phyloP scores from a whole-genome alignment of 176 grass and related monocot genomes.

The Dactylis glomerata region DNA sequence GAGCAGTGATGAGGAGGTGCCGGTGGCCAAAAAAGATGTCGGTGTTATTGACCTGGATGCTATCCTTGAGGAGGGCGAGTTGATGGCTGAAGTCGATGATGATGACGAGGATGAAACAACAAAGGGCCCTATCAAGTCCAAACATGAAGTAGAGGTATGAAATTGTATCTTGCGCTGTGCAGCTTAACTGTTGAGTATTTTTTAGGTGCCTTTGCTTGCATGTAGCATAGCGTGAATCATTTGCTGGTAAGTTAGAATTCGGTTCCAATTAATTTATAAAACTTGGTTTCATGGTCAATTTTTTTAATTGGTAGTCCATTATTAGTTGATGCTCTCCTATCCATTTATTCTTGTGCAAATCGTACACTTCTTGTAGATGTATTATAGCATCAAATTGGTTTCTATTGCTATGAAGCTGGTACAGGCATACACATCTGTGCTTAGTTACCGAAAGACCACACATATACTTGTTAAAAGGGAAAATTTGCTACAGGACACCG shows the following conservation, averaged over 20 bases:
- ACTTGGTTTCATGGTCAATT: not conserved
- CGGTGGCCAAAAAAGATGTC: not conserved
- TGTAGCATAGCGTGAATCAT: not conserved
- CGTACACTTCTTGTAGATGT: not conserved
- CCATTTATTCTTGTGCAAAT: conserved; percentile 2
- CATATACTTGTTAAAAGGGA: not conserved
- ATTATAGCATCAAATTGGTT: not conserved
- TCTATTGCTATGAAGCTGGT: not conserved
- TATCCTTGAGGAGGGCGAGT: conserved; percentile 71
- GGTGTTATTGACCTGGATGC: conserved; percentile 5
- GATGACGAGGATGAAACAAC: conserved; percentile 43
- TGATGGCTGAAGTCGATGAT: conserved; percentile 45
- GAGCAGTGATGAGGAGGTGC: conserved; percentile 39
- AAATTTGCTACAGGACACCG: no score
- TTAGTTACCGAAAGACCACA: not conserved
- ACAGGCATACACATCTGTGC: not conserved
- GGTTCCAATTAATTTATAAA: not conserved
- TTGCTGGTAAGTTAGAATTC: not conserved
- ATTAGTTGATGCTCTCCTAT: not conserved
- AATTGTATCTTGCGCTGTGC: not conserved
- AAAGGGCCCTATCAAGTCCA: conserved; percentile 48
- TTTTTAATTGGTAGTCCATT: not conserved
- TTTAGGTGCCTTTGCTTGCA: not conserved
- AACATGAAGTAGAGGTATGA: conserved; percentile 57
- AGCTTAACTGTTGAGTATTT: not conserved